Percentiles rank a stretch among this genome's conserved stretches.
Evolutionary conservation across 2,329 filamentous ascomycete species (phyloP).

Genomic region (Zymoseptoria brevis): DNA sequence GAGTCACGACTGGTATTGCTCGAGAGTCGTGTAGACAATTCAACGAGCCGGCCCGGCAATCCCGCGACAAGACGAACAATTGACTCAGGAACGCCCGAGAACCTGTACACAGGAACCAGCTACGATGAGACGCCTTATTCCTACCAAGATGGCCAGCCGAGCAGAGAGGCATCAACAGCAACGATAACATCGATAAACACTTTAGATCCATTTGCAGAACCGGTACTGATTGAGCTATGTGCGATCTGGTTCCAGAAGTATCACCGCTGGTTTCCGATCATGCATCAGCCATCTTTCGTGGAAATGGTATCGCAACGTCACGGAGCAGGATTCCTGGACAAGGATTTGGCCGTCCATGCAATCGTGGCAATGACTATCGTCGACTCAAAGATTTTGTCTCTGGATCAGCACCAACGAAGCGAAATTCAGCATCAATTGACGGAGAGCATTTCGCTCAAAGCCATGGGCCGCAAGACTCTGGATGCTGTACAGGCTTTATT

Average conservation of each 20-base stretch:
- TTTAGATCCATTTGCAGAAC: constrained; percentile 3
- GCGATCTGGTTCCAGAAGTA: constrained; percentile 31
- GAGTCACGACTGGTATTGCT: constrained; percentile 8
- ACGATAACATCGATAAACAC: not conserved
- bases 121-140: not conserved
- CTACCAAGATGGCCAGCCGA: not conserved
- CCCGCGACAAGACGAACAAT: not conserved
- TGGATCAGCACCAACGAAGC: not conserved
- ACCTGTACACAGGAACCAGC: not conserved
- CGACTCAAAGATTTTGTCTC: not conserved
- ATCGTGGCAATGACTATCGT: constrained; percentile 2
- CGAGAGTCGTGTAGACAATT: not conserved
- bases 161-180: not conserved
- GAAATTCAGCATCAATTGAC: not conserved
- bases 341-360: constrained; percentile 4
- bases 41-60: not conserved
- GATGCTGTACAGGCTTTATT: constrained; percentile 29
- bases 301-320: constrained; percentile 14
- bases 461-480: constrained; percentile 15
- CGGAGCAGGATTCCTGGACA: not conserved
- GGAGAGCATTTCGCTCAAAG: not conserved
- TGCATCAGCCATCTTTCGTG: constrained; percentile 23
- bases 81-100: not conserved
- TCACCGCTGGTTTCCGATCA: constrained; percentile 33
- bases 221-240: constrained; percentile 17